Conservation (phyloP, 108 stramenopile species). For the Skeletonema marinoi region DNA sequence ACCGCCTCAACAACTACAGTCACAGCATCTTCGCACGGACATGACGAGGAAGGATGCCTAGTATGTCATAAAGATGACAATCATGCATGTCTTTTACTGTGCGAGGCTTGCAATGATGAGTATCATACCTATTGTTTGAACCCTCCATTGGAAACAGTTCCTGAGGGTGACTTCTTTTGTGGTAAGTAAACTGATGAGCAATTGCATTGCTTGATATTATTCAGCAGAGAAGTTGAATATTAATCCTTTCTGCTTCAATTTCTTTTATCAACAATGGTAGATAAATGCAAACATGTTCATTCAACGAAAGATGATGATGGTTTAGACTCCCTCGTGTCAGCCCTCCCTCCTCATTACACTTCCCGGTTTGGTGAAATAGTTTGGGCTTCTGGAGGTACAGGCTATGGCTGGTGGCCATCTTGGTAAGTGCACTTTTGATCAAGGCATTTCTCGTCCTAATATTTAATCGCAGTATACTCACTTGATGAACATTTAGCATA, state of each 20-base stretch:
- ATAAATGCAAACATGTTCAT: constrained; percentile 54
- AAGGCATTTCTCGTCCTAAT: neutral
- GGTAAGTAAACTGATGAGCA: constrained; percentile 44
- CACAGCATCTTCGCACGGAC: neutral
- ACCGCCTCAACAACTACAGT: neutral
- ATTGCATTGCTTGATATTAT: neutral
- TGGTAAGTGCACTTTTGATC: constrained; percentile 35
- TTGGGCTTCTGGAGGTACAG: constrained; percentile 82
- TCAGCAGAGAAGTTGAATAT: too few relatives aligned
- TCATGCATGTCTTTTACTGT: constrained; percentile 79
- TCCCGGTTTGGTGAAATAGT: constrained; percentile 83
- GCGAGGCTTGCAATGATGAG: constrained; percentile 83
- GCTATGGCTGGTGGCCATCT: constrained; percentile 80
- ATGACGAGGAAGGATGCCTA: constrained; percentile 60
- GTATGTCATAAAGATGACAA: constrained; percentile 74
- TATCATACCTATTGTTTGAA: constrained; percentile 83
- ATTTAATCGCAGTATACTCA: neutral
- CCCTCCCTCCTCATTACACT: constrained; percentile 66
- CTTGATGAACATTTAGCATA: constrained; percentile 28
- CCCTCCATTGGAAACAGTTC: constrained; percentile 66
- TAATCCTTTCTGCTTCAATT: neutral
- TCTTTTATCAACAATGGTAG: constrained; percentile 20
- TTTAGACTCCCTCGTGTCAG: constrained; percentile 64
- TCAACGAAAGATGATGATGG: constrained; percentile 52
- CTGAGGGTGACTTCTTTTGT: constrained; percentile 83